Percentiles rank a stretch among this genome's conserved stretches.
Evolutionary conservation across 139 green algal species (phyloP).

Genomic region (Haematococcus lacustris): DNA sequence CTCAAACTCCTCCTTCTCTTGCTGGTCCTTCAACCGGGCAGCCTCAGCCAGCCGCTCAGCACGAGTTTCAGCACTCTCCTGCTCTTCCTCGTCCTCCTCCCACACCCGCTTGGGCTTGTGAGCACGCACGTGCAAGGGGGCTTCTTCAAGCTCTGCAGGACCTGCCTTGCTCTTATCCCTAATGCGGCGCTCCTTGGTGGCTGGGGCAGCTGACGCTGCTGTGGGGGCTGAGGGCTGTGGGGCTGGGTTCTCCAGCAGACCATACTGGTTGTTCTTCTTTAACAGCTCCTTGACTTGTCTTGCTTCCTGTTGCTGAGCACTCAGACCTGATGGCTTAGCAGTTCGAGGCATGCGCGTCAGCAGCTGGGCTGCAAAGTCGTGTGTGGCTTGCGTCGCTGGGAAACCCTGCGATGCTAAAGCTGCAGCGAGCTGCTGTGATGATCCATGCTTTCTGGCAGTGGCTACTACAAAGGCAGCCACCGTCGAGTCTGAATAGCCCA

Average conservation of each 20-base stretch:
- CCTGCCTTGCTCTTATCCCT: background rate
- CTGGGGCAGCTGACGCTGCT: too few relatives aligned
- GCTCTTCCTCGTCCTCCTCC: constrained; percentile 61
- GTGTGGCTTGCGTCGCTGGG: constrained; percentile 28
- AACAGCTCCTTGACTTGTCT: constrained; percentile 32
- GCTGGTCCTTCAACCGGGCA: constrained; percentile 38
- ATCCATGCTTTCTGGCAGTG: constrained; percentile 32
- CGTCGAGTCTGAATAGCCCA: constrained; percentile 50
- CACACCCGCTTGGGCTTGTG: constrained; percentile 29
- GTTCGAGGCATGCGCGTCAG: too few relatives aligned
- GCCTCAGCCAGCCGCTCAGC: constrained; percentile 8
- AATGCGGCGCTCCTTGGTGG: background rate
- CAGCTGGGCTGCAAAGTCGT: constrained; percentile 54
- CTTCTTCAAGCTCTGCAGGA: background rate
- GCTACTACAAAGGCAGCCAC: constrained; percentile 37
- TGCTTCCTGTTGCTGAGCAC: background rate
- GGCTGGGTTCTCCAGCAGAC: constrained; percentile 43
- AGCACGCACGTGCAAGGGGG: background rate
- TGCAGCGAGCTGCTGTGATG: constrained; percentile 14
- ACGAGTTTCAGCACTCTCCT: constrained; percentile 6
- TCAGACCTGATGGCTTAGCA: constrained; percentile 15
- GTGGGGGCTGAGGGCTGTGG: background rate
- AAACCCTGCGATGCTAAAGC: constrained; percentile 42
- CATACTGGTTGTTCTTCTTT: constrained; percentile 44
- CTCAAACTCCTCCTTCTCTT: constrained; percentile 88